Percentiles rank a stretch among this genome's conserved stretches.
These are phyloP conservation scores for Alternaria tenuissima DNA, from an alignment of 2,329 filamentous ascomycete species.

Conservation along the genomic window DNA sequence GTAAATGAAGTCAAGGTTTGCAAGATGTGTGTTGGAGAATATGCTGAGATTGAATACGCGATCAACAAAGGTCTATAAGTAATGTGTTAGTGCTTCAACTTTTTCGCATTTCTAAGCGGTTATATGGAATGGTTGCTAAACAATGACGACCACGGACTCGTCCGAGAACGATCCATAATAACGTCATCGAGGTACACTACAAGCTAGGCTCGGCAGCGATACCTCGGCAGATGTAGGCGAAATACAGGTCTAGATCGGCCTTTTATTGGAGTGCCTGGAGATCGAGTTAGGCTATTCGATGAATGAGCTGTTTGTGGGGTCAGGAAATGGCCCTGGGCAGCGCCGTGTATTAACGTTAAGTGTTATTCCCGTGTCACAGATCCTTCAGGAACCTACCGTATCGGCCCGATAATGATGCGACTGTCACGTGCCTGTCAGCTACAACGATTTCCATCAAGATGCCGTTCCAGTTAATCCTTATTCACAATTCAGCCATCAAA, in stretches of 20 bases:
- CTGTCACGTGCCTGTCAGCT: neutral
- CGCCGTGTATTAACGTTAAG: neutral
- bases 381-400: neutral
- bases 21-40: neutral
- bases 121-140: neutral
- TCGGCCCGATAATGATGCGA: constrained; percentile 12
- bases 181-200: constrained; percentile 15
- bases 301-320: constrained; percentile 1
- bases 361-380: constrained; percentile 1
- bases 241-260: neutral
- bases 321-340: neutral
- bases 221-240: constrained; percentile 20
- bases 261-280: neutral
- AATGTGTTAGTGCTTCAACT: neutral
- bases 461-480: neutral
- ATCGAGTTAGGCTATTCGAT: constrained; percentile 6
- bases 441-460: neutral
- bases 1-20: neutral
- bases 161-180: constrained; percentile 7
- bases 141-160: neutral
- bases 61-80: neutral
- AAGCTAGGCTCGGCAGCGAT: neutral
- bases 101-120: constrained; percentile 17
- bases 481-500: neutral
- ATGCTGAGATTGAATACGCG: neutral